These are phyloP conservation scores for Fusarium goolgardi DNA, from an alignment of 2,329 filamentous ascomycete genomes.

Conservation along the genomic window DNA sequence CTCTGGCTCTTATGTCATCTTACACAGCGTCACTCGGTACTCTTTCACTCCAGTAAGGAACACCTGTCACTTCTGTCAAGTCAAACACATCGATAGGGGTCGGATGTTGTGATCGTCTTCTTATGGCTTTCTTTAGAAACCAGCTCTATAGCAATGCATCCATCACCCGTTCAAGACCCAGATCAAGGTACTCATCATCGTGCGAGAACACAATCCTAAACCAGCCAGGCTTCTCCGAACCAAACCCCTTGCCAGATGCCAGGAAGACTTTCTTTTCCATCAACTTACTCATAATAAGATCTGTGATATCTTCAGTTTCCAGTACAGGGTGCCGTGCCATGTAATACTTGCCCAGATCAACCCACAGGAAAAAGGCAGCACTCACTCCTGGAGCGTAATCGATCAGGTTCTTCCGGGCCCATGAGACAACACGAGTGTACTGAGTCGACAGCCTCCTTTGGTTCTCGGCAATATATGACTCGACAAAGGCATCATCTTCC, in stretches of 20 bases:
- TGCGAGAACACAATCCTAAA: slow-evolving; percentile 56
- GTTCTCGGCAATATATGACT: slow-evolving; percentile 59
- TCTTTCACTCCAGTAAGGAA: neutral
- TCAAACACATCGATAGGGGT: neutral
- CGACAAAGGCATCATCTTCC: slow-evolving; percentile 57
- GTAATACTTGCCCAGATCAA: slow-evolving; percentile 57
- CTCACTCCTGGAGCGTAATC: slow-evolving; percentile 60
- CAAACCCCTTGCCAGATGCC: slow-evolving; percentile 53
- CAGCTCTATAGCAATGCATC: slow-evolving; percentile 27
- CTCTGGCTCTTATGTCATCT: neutral
- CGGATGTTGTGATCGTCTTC: neutral
- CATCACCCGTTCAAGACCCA: slow-evolving; percentile 43
- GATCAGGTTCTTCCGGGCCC: slow-evolving; percentile 56
- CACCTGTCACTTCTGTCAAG: neutral
- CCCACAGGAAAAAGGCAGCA: slow-evolving; percentile 67
- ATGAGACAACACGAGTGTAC: slow-evolving; percentile 53
- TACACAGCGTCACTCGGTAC: neutral
- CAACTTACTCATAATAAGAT: slow-evolving; percentile 46
- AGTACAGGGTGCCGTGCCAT: slow-evolving; percentile 22
- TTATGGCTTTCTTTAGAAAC: neutral
- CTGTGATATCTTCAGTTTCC: slow-evolving; percentile 41
- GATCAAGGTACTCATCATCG: slow-evolving; percentile 46
- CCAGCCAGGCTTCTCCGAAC: slow-evolving; percentile 54
- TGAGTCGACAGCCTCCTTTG: slow-evolving; percentile 53
- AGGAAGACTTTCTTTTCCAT: slow-evolving; percentile 51